These are phyloP conservation scores for Backusella circina DNA, from an alignment of 192 early-diverging fungal genomes.

Conservation along the genomic window DNA sequence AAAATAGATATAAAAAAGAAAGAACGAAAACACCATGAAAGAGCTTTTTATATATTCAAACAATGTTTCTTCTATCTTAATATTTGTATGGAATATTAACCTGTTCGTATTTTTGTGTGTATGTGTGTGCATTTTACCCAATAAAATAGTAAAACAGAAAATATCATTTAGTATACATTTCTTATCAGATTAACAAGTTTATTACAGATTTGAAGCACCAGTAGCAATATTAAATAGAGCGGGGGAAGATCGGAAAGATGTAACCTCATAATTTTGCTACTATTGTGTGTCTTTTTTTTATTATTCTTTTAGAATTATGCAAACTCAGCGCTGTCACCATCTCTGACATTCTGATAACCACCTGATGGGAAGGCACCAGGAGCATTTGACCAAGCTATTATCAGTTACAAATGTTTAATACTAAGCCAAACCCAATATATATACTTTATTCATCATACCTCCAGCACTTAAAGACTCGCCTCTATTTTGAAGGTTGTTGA, in stretches of 20 bases:
- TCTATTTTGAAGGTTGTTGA: conserved; percentile 43
- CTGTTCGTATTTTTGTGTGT: neutral
- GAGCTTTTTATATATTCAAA: neutral
- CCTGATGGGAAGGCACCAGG: conserved; percentile 27
- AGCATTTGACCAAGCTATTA: conserved; percentile 23
- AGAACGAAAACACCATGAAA: neutral
- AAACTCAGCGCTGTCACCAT: conserved; percentile 16
- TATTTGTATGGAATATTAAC: neutral
- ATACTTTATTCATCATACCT: conserved; percentile 5
- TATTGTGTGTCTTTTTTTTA: neutral
- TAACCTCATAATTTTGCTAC: neutral
- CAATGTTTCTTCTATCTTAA: neutral
- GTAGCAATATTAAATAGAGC: neutral
- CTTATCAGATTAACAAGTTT: neutral
- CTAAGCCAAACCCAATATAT: neutral
- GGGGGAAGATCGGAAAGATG: neutral
- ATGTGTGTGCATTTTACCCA: too few species aligned
- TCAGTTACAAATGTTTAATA: neutral
- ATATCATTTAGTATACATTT: neutral
- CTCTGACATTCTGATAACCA: conserved; percentile 24
- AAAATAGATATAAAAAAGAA: neutral
- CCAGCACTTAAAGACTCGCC: conserved; percentile 42
- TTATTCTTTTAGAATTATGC: neutral
- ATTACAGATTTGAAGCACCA: neutral
- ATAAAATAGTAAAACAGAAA: neutral